Conservation (phyloP, 805 yeast species). For the Yamadazyma kitorensis region DNA sequence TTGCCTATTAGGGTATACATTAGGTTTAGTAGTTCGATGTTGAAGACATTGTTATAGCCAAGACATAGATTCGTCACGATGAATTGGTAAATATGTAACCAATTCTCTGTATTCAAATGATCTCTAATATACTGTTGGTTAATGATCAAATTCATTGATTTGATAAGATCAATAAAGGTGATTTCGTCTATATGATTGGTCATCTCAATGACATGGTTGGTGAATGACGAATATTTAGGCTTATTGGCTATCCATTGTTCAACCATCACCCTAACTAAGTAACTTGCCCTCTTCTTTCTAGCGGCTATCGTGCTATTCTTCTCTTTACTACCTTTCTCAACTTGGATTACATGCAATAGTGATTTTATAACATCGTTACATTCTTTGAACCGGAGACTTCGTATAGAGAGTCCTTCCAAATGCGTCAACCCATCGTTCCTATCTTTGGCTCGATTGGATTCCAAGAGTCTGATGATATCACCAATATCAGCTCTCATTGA, state of each 20-base stretch:
- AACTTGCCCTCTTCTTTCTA: conserved; percentile 5
- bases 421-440: conserved; percentile 6
- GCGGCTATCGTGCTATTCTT: background rate
- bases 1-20: conserved; percentile 2
- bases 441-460: conserved; percentile 3
- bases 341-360: background rate
- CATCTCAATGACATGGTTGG: conserved; percentile 4
- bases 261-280: conserved; percentile 2
- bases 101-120: conserved; percentile 27
- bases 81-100: conserved; percentile 18
- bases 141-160: conserved; percentile 19
- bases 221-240: conserved; percentile 4
- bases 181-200: conserved; percentile 2
- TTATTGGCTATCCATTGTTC: conserved; percentile 2
- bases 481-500: conserved; percentile 1
- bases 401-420: background rate
- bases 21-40: conserved; percentile 3
- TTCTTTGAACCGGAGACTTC: conserved; percentile 1
- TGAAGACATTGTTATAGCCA: too few relatives aligned
- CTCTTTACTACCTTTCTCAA: conserved; percentile 1
- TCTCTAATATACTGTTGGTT: conserved; percentile 24
- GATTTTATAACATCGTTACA: conserved; percentile 5
- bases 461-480: conserved; percentile 2
- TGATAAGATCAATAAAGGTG: conserved; percentile 20
- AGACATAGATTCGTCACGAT: too few relatives aligned